phyloP scores from a whole-genome alignment of 768 basidiomycete species.

The Tricholoma saponaceum region DNA sequence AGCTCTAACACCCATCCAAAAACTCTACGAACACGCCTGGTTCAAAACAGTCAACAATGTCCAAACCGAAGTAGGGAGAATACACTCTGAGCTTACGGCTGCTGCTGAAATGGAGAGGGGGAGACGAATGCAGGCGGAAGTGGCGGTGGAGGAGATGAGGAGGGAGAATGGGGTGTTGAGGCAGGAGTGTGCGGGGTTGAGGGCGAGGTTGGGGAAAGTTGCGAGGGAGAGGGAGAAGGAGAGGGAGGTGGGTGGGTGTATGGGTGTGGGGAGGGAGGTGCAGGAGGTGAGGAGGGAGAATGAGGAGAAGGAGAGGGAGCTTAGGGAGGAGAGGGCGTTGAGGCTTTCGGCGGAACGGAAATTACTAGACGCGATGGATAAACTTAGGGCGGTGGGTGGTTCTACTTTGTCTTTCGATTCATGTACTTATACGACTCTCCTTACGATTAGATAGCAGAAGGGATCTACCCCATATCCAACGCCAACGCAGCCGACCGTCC shows the following conservation, averaged over 20 bases:
- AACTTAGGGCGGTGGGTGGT: constrained; percentile 9
- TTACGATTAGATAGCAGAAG: constrained; percentile 2
- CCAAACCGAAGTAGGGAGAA: constrained; percentile 15
- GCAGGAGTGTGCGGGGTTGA: constrained; percentile 3
- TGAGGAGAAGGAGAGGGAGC: constrained; percentile 10
- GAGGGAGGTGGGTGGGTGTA: not conserved
- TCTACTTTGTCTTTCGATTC: not conserved
- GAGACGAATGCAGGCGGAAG: not conserved
- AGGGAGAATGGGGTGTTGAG: constrained; percentile 6
- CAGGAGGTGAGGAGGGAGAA: constrained; percentile 1
- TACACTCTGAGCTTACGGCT: constrained; percentile 11
- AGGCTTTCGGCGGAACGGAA: constrained; percentile 13
- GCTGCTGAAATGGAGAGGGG: constrained; percentile 7
- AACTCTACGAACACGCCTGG: constrained; percentile 17
- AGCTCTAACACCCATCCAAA: constrained; percentile 13
- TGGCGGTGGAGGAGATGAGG: not conserved
- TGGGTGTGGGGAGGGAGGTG: not conserved
- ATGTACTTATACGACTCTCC: too few species aligned
- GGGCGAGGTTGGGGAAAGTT: not conserved
- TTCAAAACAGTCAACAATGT: constrained; percentile 13
- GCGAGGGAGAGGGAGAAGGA: too few species aligned
- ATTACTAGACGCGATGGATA: constrained; percentile 8
- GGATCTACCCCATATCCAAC: not conserved
- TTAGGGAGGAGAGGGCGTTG: constrained; percentile 14
- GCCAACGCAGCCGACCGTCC: not conserved